Conservation (phyloP, 345 rosid genomes). For the Corchorus olitorius region DNA sequence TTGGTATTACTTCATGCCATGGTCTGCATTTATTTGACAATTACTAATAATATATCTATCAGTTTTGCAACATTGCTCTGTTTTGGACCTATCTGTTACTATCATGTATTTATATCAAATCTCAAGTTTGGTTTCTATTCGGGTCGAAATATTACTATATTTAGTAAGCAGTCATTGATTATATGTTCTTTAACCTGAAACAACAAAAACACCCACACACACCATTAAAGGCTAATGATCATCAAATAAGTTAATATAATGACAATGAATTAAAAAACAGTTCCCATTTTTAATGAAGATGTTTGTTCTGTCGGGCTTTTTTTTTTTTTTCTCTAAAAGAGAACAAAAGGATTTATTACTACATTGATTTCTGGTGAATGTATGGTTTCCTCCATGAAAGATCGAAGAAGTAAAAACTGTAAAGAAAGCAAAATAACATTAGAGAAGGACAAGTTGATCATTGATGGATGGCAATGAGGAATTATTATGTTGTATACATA, state of each 20-base stretch:
- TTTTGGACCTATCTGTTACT: constrained; percentile 11
- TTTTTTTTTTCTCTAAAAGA: not conserved
- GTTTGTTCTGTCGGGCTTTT: too few species aligned
- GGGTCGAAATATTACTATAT: not conserved
- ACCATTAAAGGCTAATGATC: not conserved
- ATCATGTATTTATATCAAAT: too few species aligned
- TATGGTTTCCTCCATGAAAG: not conserved
- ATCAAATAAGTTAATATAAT: not conserved
- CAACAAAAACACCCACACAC: not conserved
- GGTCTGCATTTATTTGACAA: constrained; percentile 25
- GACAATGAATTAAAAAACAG: not conserved
- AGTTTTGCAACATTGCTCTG: constrained; percentile 5
- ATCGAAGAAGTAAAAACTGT: too few species aligned
- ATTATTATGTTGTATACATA: not conserved
- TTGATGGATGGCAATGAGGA: not conserved
- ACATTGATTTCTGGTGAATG: not conserved
- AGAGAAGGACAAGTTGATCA: not conserved
- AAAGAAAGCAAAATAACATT: not conserved
- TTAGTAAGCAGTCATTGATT: not conserved
- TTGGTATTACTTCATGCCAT: not conserved
- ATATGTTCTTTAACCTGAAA: not conserved
- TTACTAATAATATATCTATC: constrained; percentile 28
- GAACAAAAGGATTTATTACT: not conserved
- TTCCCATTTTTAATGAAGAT: not conserved
- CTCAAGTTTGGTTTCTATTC: not conserved